Base-by-base conservation (phyloP, 345 rosid genomes). In the Eucalyptus fibrosa region DNA sequence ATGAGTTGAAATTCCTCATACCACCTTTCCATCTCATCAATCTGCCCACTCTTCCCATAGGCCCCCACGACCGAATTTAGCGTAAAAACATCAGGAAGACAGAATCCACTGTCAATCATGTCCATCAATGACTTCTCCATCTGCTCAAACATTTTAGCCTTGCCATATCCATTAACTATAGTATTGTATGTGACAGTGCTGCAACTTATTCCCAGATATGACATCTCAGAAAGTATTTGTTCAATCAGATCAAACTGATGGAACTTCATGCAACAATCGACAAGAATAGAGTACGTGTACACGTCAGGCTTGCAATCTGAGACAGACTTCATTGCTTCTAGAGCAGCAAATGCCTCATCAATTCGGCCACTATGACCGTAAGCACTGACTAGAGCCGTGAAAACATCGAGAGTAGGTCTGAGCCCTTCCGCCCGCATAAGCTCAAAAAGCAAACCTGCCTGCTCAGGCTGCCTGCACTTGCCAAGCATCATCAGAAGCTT, bases 401-500 rank as follows among this genome's bases (percentile, higher is more conserved):
- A 96, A 55, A 95, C 99, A 93, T 95, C 98, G 86, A 96, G 85
- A 87, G 96, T 95, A 8, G 99, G 99, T 88, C 89, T 94, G 56
- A 95, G 89, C 49, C 98, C 98, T 62, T 96, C 98, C 17, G 95
- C 92, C 77, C 92, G 86, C 98, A 95, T 92, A 40, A 94, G 89
- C 93, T 96, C 93, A 8, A 95, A 97, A 23, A 97, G 95, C 69
- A 95, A 94, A 81, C 94, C 90, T 1, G 99, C 99, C 90, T 95
- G 94, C 42, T 93, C 92, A 50, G 97, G 94, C 91, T 94, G 96
- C 92, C 89, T 89, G 92, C 99, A 95, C 90, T 92, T 95, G 88
- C 98, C 96, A 82, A 97, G 97, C 92, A 95, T 96, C 96, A 95
- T 93, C 89, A 96, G 90, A 34, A 96, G 89, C 92, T 93, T 96